Evolutionary conservation across 208 protist genomes (phyloP), one percentile per base, ranked within the genome.

Genomic region (Leishmania gerbilli): DNA sequence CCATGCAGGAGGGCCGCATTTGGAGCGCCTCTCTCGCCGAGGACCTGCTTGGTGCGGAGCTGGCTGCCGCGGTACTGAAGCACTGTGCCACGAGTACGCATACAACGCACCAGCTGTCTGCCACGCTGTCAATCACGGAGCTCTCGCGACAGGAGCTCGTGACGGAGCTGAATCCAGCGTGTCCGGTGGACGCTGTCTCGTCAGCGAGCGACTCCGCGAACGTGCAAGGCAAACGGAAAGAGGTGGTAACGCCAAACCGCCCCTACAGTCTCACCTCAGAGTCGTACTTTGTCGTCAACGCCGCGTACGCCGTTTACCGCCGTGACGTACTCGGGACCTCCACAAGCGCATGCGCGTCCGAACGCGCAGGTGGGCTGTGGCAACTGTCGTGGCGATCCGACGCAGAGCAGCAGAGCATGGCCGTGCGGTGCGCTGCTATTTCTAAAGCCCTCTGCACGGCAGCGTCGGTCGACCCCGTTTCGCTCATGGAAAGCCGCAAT

Each of bases 1-100:
- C 88, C 3, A 64, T 96, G 58, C 79, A 77, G 65, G 83, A 85
- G 31, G 90, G 90, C 3, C 79, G 84, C 27, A 89, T 96, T 37
- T 96, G 88, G 87, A 97, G 94, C 84, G 92, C 93, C 31, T 78
- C 88, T 3, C 87, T 89, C 42, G 91, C 92, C 91, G 42, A 93
- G 91, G 17, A 92, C 86, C 42, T 94, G 17, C 92, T 93, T 40
- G 88, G 90, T 9, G 84, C 86, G 11, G 69, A 91, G 3, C 91
- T 96, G 71, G 95, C 87, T 9, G 77, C 92, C n/a, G 62, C 89
- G 27, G 76, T 97, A 83, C 90, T 94, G 2, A 67, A 89, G 56
- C 21, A 67, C 65, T 82, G 82, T 60, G 64, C 76, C 64, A 31
- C 42, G 9, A 51, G 21, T n/a, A 31, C 76, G 9, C n/a, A 51